phyloP scores from a whole-genome alignment of 805 yeast species.

The Blastobotrys muscicola region DNA sequence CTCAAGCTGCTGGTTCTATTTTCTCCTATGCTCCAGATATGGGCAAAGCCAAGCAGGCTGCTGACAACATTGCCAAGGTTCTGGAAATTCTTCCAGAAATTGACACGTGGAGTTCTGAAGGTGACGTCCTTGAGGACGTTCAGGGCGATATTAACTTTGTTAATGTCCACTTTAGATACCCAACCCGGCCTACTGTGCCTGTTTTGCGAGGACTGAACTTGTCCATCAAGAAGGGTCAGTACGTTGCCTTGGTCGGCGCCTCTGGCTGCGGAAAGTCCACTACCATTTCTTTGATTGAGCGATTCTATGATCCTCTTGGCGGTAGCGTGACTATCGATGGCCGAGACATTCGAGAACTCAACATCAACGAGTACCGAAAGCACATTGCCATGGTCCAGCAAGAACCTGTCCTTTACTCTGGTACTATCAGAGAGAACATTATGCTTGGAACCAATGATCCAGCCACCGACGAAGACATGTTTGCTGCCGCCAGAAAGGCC shows the following conservation, averaged over 20 bases:
- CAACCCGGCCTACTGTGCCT: conserved; percentile 42
- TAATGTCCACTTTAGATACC: conserved; percentile 56
- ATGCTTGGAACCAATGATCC: conserved; percentile 37
- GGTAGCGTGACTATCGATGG: conserved; percentile 48
- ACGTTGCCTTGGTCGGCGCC: conserved; percentile 61
- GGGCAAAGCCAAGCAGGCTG: conserved; percentile 33
- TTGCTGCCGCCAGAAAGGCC: conserved; percentile 42
- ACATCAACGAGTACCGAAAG: conserved; percentile 41
- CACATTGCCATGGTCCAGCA: conserved; percentile 53
- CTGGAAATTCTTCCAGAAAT: conserved; percentile 26
- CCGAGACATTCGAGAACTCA: conserved; percentile 36
- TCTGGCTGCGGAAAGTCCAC: conserved; percentile 57
- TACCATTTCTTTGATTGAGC: conserved; percentile 39
- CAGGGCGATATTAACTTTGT: conserved; percentile 45
- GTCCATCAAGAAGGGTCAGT: conserved; percentile 36
- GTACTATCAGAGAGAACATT: conserved; percentile 47
- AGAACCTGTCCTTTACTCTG: conserved; percentile 49
- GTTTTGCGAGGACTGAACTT: conserved; percentile 45
- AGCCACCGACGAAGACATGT: conserved; percentile 35
- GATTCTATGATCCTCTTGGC: conserved; percentile 41
- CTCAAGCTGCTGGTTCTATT: conserved; percentile 33
- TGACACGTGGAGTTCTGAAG: conserved; percentile 25
- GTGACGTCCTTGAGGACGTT: conserved; percentile 22
- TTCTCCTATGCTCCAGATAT: conserved; percentile 35
- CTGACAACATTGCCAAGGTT: conserved; percentile 25